phyloP scores from a whole-genome alignment of 139 green algal genomes.

The Tetradesmus obliquus region DNA sequence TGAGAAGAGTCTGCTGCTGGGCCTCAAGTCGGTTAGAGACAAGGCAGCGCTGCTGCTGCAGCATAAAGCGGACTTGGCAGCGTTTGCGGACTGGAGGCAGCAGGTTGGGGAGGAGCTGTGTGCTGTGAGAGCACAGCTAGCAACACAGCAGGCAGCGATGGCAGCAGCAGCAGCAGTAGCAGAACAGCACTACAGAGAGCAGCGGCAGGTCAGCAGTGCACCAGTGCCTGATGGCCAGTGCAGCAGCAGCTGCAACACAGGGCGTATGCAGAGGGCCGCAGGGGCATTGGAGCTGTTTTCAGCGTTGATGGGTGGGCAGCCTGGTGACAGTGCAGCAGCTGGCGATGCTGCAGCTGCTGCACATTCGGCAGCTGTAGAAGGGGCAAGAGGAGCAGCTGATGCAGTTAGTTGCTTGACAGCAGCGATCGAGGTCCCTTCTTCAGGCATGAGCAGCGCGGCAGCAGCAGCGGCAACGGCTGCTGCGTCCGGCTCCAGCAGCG shows the following conservation, averaged over 20 bases:
- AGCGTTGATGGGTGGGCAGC: neutral
- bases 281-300: neutral
- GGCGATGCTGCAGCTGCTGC: neutral
- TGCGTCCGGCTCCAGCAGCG: neutral
- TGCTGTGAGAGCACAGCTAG: neutral
- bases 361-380: neutral
- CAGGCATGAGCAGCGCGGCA: neutral
- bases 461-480: neutral
- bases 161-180: neutral
- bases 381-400: neutral
- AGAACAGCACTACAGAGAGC: neutral
- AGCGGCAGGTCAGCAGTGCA: neutral
- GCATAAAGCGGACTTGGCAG: constrained; percentile 4
- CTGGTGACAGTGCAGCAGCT: neutral
- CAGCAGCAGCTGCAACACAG: neutral
- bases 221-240: neutral
- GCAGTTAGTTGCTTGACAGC: neutral
- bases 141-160: neutral
- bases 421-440: neutral
- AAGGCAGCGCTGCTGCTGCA: constrained; percentile 35
- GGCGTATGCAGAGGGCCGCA: neutral
- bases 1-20: neutral
- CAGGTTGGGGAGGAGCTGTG: neutral
- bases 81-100: constrained; percentile 3
- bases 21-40: constrained; percentile 12